These are phyloP conservation scores for Stereum hirsutum DNA, from an alignment of 1,284 basidiomycete genomes.

Conservation along the genomic window DNA sequence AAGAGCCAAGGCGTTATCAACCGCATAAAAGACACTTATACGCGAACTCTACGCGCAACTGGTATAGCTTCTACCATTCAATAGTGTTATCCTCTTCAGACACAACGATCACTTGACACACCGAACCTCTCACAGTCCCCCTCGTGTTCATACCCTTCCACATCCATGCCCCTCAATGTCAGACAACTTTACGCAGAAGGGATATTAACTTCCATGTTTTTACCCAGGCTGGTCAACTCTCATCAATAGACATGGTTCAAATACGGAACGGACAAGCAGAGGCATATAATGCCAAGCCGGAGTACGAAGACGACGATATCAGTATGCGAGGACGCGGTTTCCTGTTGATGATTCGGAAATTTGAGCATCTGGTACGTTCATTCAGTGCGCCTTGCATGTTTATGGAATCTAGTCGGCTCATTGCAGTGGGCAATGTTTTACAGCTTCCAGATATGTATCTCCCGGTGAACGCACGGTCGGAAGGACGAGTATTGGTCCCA, in stretches of 20 bases:
- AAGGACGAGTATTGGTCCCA: constrained; percentile 84
- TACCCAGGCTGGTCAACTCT: constrained; percentile 64
- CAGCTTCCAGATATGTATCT: constrained; percentile 88
- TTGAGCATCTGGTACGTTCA: constrained; percentile 49
- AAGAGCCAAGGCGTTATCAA: too few relatives aligned
- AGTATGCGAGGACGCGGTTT: constrained; percentile 76
- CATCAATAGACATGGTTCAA: constrained; percentile 81
- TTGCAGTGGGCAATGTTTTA: constrained; percentile 8
- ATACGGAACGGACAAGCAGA: constrained; percentile 54
- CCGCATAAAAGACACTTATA: too few relatives aligned
- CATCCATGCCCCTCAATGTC: too few relatives aligned
- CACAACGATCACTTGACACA: too few relatives aligned
- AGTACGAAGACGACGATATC: constrained; percentile 56
- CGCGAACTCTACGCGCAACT: too few relatives aligned
- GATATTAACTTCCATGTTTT: too few relatives aligned
- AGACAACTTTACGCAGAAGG: too few relatives aligned
- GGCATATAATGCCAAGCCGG: constrained; percentile 55
- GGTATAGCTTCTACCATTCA: too few relatives aligned
- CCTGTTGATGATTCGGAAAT: constrained; percentile 63
- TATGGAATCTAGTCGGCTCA: neutral
- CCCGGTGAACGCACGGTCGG: constrained; percentile 85
- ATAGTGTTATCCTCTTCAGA: too few relatives aligned
- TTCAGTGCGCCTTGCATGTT: constrained; percentile 2
- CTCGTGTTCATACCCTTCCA: too few relatives aligned
- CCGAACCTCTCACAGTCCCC: too few relatives aligned